Evolutionary conservation across 1,284 basidiomycete species (phyloP).

Genomic region (Pyrrhoderma lamaoense): DNA sequence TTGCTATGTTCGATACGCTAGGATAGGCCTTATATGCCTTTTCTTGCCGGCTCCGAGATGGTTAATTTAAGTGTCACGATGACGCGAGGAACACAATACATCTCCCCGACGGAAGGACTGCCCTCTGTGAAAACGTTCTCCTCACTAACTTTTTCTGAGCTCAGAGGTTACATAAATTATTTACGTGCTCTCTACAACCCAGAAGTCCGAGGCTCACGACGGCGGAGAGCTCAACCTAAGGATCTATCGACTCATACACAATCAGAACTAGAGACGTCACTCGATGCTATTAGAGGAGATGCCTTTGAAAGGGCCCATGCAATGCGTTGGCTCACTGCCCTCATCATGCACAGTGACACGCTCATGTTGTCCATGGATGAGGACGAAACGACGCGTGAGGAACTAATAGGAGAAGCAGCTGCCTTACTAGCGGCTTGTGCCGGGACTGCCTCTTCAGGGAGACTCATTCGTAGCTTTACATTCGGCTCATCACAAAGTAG

Average conservation of each 20-base stretch:
- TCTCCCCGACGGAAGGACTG: constrained; percentile 23
- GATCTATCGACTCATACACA: too few relatives aligned
- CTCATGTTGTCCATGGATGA: constrained; percentile 16
- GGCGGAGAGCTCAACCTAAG: constrained; percentile 3
- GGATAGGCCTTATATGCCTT: too few relatives aligned
- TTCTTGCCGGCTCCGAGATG: too few relatives aligned
- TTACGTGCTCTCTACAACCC: constrained; percentile 30
- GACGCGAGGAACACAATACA: too few relatives aligned
- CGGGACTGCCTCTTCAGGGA: constrained; percentile 35
- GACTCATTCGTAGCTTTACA: constrained; percentile 33
- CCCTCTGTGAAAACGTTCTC: constrained; percentile 25
- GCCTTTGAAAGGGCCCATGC: constrained; percentile 61
- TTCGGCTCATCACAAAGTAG: constrained; percentile 27
- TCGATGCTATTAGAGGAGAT: constrained; percentile 36
- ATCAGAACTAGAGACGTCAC: neutral
- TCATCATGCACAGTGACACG: constrained; percentile 34
- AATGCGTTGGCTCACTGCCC: constrained; percentile 61
- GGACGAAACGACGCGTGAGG: constrained; percentile 25
- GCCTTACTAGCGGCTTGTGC: constrained; percentile 33
- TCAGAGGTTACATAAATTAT: constrained; percentile 23
- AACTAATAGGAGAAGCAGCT: constrained; percentile 48
- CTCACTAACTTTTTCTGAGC: constrained; percentile 20
- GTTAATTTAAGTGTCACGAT: too few relatives aligned
- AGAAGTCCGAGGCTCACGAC: constrained; percentile 30
- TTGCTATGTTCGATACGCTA: too few relatives aligned